Base-by-base conservation (phyloP, 2,329 filamentous ascomycete species). In the Trichoderma sp. region DNA sequence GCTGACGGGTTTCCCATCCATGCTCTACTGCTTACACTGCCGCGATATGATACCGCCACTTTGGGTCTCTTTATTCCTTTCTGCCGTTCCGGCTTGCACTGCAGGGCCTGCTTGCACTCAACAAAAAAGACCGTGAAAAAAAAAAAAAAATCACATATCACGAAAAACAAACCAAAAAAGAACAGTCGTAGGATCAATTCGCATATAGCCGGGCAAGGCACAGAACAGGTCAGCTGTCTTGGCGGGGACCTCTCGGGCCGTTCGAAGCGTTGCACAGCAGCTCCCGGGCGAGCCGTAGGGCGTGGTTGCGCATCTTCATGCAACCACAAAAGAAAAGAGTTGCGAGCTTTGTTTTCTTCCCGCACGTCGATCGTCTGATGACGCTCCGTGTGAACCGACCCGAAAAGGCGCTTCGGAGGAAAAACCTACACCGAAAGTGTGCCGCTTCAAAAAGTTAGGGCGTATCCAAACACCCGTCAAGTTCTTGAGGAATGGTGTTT, bases 231-330 rank as follows among this genome's bases (percentile, higher is more conserved):
- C 63, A 45, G 35, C 63, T 27, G 38, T 29, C n/a, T 50, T 24
- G 24, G 59, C 18, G 59, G 16, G 59, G 18, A 11, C n/a, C 5
- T 7, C 60, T 64, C 60, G 60, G 60, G 60, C 60, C 60, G 60
- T 64, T 64, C n/a, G 60, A 67, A 67, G 24, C 45, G 45, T 56
- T 53, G 6, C 27, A 33, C 65, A 68, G 29, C 65, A 63, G 27
- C 64, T 71, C 67, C 67, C 67, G 56, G 67, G 33, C 67, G 67
- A 71, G 33, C 67, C 67, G 67, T 38, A 59, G 65, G 24, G 60
- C 63, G 35, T 33, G n/a, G n/a, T 16, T 41, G 33, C 50, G 50
- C n/a, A 56, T 56, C 50, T 56, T 56, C 21, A 56, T 56, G 50
- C 50, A 56, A 56, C 50, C 50, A 56, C 50, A 21, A 63, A 45